A percentile compares a stretch with the other conserved stretches of the same genome.
Conservation (phyloP, 139 green algal species). For the Chlorella sp. region DNA sequence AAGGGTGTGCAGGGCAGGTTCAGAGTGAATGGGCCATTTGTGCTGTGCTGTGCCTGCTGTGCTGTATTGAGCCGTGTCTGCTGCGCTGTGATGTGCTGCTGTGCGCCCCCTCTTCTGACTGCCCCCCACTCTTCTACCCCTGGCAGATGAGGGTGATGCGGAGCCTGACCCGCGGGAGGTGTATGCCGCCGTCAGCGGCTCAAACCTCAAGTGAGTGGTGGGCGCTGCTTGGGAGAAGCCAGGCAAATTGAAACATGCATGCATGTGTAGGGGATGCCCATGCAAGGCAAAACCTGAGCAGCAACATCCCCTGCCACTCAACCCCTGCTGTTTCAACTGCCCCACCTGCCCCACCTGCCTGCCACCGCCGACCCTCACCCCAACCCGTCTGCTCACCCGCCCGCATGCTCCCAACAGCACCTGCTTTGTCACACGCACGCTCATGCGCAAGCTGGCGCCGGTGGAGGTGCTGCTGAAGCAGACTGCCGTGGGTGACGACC, state of each 20-base stretch:
- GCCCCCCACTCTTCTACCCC: not conserved
- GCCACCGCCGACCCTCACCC: no score
- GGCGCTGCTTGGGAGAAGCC: not conserved
- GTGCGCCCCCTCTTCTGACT: not conserved
- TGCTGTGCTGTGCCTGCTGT: no score
- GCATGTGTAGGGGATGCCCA: not conserved
- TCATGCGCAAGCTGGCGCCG: conserved; percentile 19
- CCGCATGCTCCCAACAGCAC: not conserved
- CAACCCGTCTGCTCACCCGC: no score
- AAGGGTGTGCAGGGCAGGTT: no score
- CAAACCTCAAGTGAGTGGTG: conserved; percentile 1
- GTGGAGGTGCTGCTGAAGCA: conserved; percentile 26
- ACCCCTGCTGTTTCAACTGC: not conserved
- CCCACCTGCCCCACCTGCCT: no score
- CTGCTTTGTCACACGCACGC: conserved; percentile 12
- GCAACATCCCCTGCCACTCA: not conserved
- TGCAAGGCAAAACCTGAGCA: not conserved
- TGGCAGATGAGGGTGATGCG: conserved; percentile 18
- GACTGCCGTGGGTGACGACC: not conserved
- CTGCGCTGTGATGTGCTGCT: not conserved
- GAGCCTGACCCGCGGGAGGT: conserved; percentile 21
- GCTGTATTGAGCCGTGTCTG: not conserved
- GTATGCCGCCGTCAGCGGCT: not conserved
- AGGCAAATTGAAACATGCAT: not conserved
- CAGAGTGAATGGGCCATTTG: no score